Conservation (phyloP, 495 filamentous ascomycete genomes). For the Penicillium goetzii region DNA sequence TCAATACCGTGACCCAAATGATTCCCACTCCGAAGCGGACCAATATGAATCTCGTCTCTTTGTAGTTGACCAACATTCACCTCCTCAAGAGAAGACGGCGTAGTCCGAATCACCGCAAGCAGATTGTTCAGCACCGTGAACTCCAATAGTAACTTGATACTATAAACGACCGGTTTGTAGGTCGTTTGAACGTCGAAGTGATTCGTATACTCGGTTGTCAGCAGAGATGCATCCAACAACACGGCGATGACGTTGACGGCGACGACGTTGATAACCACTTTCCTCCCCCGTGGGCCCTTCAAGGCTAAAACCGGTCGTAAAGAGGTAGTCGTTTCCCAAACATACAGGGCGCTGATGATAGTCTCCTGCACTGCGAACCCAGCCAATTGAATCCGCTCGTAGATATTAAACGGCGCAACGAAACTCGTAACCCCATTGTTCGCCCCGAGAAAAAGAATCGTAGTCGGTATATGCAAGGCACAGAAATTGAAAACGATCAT, state of each 20-base stretch:
- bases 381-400: constrained; percentile 47
- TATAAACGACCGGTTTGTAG: constrained; percentile 49
- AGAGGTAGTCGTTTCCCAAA: constrained; percentile 43
- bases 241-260: constrained; percentile 48
- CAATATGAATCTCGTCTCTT: constrained; percentile 16
- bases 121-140: constrained; percentile 54
- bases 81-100: constrained; percentile 17
- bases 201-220: constrained; percentile 42
- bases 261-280: constrained; percentile 49
- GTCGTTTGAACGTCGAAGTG: constrained; percentile 45
- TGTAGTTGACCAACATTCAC: not conserved
- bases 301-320: constrained; percentile 39
- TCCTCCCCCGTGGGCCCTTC: constrained; percentile 30
- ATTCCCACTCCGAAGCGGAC: constrained; percentile 20
- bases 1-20: not conserved
- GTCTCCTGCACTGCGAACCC: constrained; percentile 51
- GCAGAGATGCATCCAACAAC: constrained; percentile 36
- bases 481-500: constrained; percentile 41
- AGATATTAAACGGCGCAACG: constrained; percentile 39
- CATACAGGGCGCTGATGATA: constrained; percentile 53
- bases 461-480: constrained; percentile 37
- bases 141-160: constrained; percentile 58
- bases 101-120: constrained; percentile 29
- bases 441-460: constrained; percentile 34
- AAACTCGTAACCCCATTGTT: constrained; percentile 26